A percentile compares a stretch with the other conserved stretches of the same genome.
Conservation (phyloP, 2,329 filamentous ascomycete species). For the Ceratocystis destructans region DNA sequence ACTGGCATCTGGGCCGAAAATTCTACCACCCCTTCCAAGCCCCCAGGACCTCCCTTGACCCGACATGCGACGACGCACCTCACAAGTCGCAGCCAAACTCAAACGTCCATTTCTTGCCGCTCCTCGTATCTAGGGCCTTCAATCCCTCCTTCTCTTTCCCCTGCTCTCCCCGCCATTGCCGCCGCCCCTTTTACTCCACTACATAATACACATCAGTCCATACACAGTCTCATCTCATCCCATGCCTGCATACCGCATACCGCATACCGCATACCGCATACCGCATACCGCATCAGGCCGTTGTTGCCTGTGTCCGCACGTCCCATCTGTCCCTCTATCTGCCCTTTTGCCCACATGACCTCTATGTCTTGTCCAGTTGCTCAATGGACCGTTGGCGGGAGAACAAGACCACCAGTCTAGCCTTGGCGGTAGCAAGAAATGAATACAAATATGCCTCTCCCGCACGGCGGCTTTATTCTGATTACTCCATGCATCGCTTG, state of each 20-base stretch:
- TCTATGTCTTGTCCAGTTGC: not conserved
- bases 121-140: not conserved
- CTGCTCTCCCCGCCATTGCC: not conserved
- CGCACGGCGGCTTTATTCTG: no score
- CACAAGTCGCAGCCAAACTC: not conserved
- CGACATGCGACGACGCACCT: not conserved
- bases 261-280: not conserved
- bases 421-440: no score
- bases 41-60: not conserved
- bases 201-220: not conserved
- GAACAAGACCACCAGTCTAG: not conserved
- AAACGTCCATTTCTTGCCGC: no score
- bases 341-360: not conserved
- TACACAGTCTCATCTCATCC: constrained; percentile 3
- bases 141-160: not conserved
- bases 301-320: not conserved
- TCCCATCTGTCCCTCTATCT: not conserved
- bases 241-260: not conserved
- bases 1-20: no score
- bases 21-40: not conserved
- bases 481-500: not conserved
- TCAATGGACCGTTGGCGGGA: not conserved
- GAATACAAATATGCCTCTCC: no score
- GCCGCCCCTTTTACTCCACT: not conserved
- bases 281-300: no score